A percentile compares a stretch with the other conserved stretches of the same genome.
These are phyloP conservation scores for Boletus fagicola DNA, from an alignment of 768 basidiomycete genomes.

Conservation along the genomic window DNA sequence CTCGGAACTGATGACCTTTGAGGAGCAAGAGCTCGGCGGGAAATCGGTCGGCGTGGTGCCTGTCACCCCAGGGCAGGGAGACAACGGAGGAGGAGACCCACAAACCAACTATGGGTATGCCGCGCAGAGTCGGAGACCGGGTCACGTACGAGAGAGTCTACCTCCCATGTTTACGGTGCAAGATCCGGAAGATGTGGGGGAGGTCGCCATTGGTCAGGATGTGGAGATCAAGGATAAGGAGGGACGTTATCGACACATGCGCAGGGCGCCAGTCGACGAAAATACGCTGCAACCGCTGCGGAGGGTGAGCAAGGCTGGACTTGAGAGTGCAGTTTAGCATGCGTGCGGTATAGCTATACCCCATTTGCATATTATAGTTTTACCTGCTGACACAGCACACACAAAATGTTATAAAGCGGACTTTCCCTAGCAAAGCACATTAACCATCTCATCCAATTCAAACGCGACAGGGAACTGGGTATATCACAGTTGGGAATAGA, in stretches of 20 bases:
- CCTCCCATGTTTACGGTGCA: slow-evolving; percentile 31
- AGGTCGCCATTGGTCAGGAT: slow-evolving; percentile 63
- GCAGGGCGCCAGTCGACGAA: slow-evolving; percentile 85
- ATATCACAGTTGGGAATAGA: not conserved
- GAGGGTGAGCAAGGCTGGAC: slow-evolving; percentile 88
- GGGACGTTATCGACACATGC: slow-evolving; percentile 84
- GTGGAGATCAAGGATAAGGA: slow-evolving; percentile 84
- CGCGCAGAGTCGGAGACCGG: slow-evolving; percentile 51
- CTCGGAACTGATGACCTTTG: slow-evolving; percentile 94
- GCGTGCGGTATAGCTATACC: slow-evolving; percentile 16
- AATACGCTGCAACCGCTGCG: slow-evolving; percentile 86
- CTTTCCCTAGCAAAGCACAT: not conserved
- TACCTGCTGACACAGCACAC: slow-evolving; percentile 1
- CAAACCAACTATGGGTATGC: slow-evolving; percentile 42
- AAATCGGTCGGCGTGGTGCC: slow-evolving; percentile 30
- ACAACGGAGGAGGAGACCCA: slow-evolving; percentile 23
- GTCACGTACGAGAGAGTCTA: slow-evolving; percentile 72
- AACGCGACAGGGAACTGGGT: not conserved
- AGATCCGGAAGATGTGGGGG: slow-evolving; percentile 32
- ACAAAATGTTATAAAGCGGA: not conserved
- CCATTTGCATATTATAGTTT: slow-evolving; percentile 10
- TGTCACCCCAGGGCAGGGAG: slow-evolving; percentile 16
- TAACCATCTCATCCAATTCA: not conserved
- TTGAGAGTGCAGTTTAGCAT: slow-evolving; percentile 62
- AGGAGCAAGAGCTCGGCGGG: slow-evolving; percentile 84